Conservation (phyloP, 176 grass and related monocot genomes). For the maize (Zea mays) region DNA sequence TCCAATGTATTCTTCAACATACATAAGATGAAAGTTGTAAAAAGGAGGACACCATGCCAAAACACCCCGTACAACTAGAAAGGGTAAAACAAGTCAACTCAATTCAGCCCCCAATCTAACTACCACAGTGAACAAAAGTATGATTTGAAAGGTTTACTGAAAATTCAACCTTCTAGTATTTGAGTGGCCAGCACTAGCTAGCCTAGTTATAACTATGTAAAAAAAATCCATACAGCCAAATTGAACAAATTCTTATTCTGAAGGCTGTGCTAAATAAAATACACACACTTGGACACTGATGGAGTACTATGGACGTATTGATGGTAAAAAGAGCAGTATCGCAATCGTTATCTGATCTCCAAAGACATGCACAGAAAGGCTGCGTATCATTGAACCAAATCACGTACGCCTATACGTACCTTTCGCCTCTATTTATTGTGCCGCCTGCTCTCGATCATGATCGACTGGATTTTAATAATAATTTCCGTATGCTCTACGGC, state of each 20-base stretch:
- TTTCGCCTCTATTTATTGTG: constrained; percentile 36
- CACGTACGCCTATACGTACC: not conserved
- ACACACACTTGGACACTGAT: not conserved
- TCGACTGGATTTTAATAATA: not conserved
- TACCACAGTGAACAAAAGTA: too few species aligned
- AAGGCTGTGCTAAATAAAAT: too few species aligned
- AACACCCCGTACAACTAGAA: too few species aligned
- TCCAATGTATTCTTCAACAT: too few species aligned
- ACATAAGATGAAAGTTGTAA: too few species aligned
- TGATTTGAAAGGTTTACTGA: too few species aligned
- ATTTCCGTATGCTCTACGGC: constrained; percentile 27
- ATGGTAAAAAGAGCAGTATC: constrained; percentile 25
- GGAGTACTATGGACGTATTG: not conserved
- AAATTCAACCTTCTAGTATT: not conserved
- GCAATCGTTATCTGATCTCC: constrained; percentile 18
- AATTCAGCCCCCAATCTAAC: too few species aligned
- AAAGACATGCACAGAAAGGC: not conserved
- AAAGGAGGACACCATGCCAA: too few species aligned
- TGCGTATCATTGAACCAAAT: constrained; percentile 26
- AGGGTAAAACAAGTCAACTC: too few species aligned
- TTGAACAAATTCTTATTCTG: too few species aligned
- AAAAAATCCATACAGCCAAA: too few species aligned
- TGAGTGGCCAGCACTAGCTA: not conserved
- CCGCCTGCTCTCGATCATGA: not conserved
- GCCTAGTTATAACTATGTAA: too few species aligned